Percentiles rank a stretch among this genome's conserved stretches.
These are phyloP conservation scores for Mycena metata DNA, from an alignment of 768 basidiomycete genomes.

Conservation along the genomic window DNA sequence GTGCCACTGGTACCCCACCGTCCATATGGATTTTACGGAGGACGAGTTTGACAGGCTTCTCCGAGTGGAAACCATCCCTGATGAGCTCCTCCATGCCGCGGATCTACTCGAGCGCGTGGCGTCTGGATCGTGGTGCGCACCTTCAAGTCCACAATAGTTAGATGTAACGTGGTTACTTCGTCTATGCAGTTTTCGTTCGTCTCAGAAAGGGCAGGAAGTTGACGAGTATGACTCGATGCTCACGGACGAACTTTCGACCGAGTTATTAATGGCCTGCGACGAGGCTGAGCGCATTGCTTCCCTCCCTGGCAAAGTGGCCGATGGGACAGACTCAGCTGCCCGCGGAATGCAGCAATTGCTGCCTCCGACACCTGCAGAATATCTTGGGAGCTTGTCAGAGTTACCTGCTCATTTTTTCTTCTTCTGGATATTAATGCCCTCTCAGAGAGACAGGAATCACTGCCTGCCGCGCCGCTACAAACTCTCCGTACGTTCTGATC, in stretches of 20 bases:
- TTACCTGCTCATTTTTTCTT: neutral
- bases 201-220: neutral
- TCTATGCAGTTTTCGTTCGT: neutral
- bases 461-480: too few species aligned
- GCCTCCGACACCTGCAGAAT: neutral
- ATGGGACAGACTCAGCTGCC: neutral
- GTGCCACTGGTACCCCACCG: too few species aligned
- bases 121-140: neutral
- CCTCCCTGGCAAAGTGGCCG: neutral
- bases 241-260: neutral
- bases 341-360: neutral
- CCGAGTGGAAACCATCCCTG: neutral
- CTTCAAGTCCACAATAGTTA: too few species aligned
- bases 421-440: too few species aligned
- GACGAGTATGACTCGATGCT: slow-evolving; percentile 20
- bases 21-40: neutral
- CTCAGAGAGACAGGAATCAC: too few species aligned
- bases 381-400: neutral
- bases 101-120: slow-evolving; percentile 3
- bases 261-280: slow-evolving; percentile 2
- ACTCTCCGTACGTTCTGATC: too few species aligned
- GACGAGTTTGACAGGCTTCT: slow-evolving; percentile 10
- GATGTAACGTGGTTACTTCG: neutral
- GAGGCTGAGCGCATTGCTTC: slow-evolving; percentile 5
- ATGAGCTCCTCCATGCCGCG: neutral